Conservation (phyloP, 2,329 filamentous ascomycete genomes). For the Hypoxylon rubiginosum region DNA sequence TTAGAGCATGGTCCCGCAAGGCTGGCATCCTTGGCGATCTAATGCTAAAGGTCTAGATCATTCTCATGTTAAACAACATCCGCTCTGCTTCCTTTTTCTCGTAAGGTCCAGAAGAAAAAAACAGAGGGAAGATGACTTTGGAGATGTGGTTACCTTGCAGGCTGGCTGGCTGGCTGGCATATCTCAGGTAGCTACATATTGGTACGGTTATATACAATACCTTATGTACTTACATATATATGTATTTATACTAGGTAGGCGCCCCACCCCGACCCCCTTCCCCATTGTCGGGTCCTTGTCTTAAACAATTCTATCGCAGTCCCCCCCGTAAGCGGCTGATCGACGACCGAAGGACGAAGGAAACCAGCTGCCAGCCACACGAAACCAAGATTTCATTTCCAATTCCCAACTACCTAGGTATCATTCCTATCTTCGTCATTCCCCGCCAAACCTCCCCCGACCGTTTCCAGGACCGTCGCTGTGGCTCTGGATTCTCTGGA, state of each 20-base stretch:
- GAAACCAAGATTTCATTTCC: constrained; percentile 31
- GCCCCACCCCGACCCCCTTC: no score
- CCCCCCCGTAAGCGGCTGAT: constrained; percentile 23
- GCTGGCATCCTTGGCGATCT: constrained; percentile 20
- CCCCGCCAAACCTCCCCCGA: constrained; percentile 13
- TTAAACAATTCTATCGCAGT: no score
- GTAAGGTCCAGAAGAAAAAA: no score
- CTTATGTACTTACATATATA: no score
- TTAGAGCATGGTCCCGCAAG: constrained; percentile 1
- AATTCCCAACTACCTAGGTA: constrained; percentile 4
- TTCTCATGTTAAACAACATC: no score
- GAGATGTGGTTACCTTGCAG: no score
- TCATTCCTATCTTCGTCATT: constrained; percentile 35
- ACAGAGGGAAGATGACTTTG: no score
- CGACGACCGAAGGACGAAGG: constrained; percentile 34
- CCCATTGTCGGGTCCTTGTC: background rate
- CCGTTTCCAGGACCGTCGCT: background rate
- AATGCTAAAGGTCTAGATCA: constrained; percentile 14
- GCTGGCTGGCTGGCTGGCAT: no score
- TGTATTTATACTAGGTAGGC: constrained; percentile 13
- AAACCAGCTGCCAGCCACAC: constrained; percentile 13
- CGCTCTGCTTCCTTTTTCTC: no score
- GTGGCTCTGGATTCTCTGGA: background rate
- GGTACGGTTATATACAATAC: no score
- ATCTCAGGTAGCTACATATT: no score